Percentiles rank a stretch among this genome's conserved stretches.
These are phyloP conservation scores for Saturnispora silvae DNA, from an alignment of 805 yeast species.

Conservation along the genomic window DNA sequence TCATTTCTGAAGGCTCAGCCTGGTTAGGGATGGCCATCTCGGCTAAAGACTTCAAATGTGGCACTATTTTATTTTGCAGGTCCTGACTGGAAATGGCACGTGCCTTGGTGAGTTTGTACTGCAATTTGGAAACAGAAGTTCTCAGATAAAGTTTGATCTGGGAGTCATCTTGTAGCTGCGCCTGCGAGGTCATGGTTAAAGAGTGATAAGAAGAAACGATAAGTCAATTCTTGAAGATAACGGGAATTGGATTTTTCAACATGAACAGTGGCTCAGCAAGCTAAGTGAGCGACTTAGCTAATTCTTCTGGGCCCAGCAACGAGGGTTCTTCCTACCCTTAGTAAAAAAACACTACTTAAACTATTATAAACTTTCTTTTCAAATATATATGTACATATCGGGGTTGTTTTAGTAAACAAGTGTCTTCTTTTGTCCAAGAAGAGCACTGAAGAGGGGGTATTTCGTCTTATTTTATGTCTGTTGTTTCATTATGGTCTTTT, in stretches of 20 bases:
- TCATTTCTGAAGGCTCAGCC: background rate
- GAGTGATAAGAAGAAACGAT: background rate
- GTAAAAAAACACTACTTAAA: too few relatives aligned
- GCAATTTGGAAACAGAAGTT: constrained; percentile 9
- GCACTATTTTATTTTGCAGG: constrained; percentile 6
- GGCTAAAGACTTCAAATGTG: constrained; percentile 2
- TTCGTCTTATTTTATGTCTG: background rate
- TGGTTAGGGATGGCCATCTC: background rate
- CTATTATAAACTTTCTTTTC: too few relatives aligned
- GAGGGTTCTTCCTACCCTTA: too few relatives aligned
- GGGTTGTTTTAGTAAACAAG: too few relatives aligned
- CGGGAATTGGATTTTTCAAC: background rate
- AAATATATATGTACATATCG: too few relatives aligned
- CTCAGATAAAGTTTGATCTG: constrained; percentile 9
- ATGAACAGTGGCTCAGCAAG: background rate
- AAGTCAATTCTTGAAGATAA: background rate
- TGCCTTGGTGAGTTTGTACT: constrained; percentile 10
- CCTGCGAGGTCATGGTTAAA: background rate
- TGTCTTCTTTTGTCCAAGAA: too few relatives aligned
- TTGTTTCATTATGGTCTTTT: background rate
- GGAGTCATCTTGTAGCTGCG: constrained; percentile 2
- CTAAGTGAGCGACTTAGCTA: too few relatives aligned
- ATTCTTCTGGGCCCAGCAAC: too few relatives aligned
- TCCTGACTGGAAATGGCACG: constrained; percentile 8
- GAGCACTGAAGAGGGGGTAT: too few relatives aligned